phyloP scores from a whole-genome alignment of 768 basidiomycete species.

The Podaxis sp. region DNA sequence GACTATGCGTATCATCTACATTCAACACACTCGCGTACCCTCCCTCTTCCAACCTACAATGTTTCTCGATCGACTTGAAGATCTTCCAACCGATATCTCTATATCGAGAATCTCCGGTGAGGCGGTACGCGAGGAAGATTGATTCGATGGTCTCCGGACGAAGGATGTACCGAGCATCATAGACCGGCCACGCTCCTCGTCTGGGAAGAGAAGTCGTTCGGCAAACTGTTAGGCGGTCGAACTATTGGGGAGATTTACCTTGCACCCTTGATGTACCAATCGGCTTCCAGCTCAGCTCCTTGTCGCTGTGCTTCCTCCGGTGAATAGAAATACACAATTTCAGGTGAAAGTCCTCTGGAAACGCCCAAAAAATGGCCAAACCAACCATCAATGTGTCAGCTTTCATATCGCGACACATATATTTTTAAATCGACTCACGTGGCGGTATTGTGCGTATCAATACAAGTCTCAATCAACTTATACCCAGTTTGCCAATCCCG shows the following conservation, averaged over 20 bases:
- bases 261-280: constrained; percentile 92
- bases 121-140: constrained; percentile 85
- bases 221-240: neutral
- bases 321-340: constrained; percentile 83
- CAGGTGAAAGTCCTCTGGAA: constrained; percentile 77
- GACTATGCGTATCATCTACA: constrained; percentile 72
- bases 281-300: constrained; percentile 39
- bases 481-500: constrained; percentile 83
- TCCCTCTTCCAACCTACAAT: constrained; percentile 75
- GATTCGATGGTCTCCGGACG: constrained; percentile 95
- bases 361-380: neutral
- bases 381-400: neutral
- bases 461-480: constrained; percentile 85
- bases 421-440: constrained; percentile 53
- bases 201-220: constrained; percentile 14
- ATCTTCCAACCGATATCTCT: constrained; percentile 87
- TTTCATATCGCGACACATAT: constrained; percentile 21
- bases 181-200: constrained; percentile 40
- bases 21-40: constrained; percentile 87
- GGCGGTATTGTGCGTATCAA: constrained; percentile 78
- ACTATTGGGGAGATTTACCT: constrained; percentile 35
- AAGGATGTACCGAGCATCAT: constrained; percentile 93
- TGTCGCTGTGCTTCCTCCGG: constrained; percentile 50
- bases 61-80: constrained; percentile 85
- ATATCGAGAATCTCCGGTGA: constrained; percentile 82